Base-by-base conservation (phyloP, 2,329 filamentous ascomycete genomes). In the Chaetomium olivaceum region DNA sequence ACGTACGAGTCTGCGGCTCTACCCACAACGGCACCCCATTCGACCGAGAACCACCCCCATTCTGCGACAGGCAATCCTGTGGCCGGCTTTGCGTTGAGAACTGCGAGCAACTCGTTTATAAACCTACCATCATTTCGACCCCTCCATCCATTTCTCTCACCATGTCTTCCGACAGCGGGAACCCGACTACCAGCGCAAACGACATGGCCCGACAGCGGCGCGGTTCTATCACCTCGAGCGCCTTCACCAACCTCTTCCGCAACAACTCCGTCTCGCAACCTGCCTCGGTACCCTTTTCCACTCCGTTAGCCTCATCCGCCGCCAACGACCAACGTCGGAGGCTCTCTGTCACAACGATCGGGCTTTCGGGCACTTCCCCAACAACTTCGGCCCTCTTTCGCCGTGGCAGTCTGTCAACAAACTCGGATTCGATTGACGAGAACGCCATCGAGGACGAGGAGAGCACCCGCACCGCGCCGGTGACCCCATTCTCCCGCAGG, bases 401-500 rank as follows among this genome's bases (percentile, higher is more conserved):
- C 51, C 70, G 71, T 6, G 71, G 84, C 64, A 93, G 90, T 77
- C 80, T 91, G 70, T 91, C 90, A 1, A 92, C 90, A 74, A 87
- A 82, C 71, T 87, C 86, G 3, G 84, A 87, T 63, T 85, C 85
- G 1, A 83, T 89, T 67, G 90, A 93, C 70, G 91, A 93, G 77
- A 89, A 80, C 71, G 90, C 89, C 58, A 84, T 90, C 67, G 89
- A 92, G 68, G 91, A 93, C 66, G 86, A 88, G 51, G 86, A 88
- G 25, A 79, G 81, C 62, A 78, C 81, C 48, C 85, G 83, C 73
- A 86, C 85, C 71, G 83, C 85, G 19, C 89, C 91, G 39, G 85
- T 82, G 61, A 91, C 90, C 14, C 91, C 93, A 39, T 94, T 93
- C 75, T 86, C 86, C 66, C 89, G 93, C 71, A 90, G 93, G 66